A percentile compares a stretch with the other conserved stretches of the same genome.
Evolutionary conservation across 2,329 filamentous ascomycete species (phyloP).

Genomic region (Bipolaris oryzae): DNA sequence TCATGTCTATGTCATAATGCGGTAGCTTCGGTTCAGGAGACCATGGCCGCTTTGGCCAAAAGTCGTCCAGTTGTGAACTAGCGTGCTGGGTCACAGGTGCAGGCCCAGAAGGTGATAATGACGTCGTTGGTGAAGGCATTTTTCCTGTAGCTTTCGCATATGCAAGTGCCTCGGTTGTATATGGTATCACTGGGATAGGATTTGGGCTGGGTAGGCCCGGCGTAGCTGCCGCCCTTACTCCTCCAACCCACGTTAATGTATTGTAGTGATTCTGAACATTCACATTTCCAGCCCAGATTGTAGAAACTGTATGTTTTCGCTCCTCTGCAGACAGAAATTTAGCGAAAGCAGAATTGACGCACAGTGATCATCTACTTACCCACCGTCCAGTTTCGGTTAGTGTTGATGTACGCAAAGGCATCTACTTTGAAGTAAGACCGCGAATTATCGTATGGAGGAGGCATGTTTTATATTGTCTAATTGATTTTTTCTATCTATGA

Average conservation of each 20-base stretch:
- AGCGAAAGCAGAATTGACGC: neutral
- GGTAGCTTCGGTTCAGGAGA: neutral
- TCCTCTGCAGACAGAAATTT: neutral
- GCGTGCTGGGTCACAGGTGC: neutral
- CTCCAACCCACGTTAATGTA: neutral
- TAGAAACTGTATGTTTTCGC: neutral
- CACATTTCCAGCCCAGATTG: neutral
- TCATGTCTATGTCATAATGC: neutral
- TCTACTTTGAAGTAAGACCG: neutral
- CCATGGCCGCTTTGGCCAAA: slow-evolving; percentile 5
- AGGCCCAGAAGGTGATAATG: neutral
- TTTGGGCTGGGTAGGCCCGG: neutral
- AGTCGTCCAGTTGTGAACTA: neutral
- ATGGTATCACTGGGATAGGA: neutral
- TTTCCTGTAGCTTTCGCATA: neutral
- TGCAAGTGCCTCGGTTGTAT: neutral
- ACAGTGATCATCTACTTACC: neutral
- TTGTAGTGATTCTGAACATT: neutral
- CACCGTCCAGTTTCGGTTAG: neutral
- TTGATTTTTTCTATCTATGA: neutral
- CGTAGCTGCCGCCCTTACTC: neutral
- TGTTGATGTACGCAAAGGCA: neutral
- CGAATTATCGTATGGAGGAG: neutral
- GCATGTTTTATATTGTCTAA: neutral
- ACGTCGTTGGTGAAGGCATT: neutral